Percentiles rank a stretch among this genome's conserved stretches.
Evolutionary conservation across 2,329 filamentous ascomycete genomes (phyloP).

Genomic region (Dichotomopilus funicola): DNA sequence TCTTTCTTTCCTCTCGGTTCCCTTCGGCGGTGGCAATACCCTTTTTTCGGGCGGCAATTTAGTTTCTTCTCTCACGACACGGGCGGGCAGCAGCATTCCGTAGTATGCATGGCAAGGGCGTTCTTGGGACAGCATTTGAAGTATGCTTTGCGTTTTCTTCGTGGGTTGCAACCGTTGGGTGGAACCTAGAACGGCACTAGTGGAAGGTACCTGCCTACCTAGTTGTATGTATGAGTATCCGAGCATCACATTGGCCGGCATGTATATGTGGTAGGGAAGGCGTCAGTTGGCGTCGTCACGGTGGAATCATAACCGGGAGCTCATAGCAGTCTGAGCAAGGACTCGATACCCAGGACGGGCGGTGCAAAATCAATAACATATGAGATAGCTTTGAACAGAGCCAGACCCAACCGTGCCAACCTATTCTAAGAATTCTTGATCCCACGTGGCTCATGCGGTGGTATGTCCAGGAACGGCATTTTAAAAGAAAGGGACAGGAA

Average conservation of each 20-base stretch:
- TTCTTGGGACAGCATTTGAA: conserved; percentile 15
- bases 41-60: conserved; percentile 1
- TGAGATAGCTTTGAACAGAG: no score
- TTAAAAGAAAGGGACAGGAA: no score
- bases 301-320: background rate
- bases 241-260: conserved; percentile 25
- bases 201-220: no score
- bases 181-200: background rate
- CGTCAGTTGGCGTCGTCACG: conserved; percentile 5
- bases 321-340: no score
- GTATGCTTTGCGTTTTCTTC: conserved; percentile 5
- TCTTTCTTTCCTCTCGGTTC: background rate
- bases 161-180: background rate
- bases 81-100: conserved; percentile 6
- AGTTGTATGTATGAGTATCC: conserved; percentile 25
- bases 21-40: conserved; percentile 1
- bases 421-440: no score
- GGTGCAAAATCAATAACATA: no score
- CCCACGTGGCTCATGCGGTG: no score
- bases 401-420: no score
- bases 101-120: conserved; percentile 24
- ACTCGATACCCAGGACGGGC: no score
- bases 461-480: no score
- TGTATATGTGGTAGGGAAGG: conserved; percentile 19
- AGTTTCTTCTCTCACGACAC: conserved; percentile 7